phyloP scores from a whole-genome alignment of 2,329 filamentous ascomycete species.

The Anthostomella pinea region DNA sequence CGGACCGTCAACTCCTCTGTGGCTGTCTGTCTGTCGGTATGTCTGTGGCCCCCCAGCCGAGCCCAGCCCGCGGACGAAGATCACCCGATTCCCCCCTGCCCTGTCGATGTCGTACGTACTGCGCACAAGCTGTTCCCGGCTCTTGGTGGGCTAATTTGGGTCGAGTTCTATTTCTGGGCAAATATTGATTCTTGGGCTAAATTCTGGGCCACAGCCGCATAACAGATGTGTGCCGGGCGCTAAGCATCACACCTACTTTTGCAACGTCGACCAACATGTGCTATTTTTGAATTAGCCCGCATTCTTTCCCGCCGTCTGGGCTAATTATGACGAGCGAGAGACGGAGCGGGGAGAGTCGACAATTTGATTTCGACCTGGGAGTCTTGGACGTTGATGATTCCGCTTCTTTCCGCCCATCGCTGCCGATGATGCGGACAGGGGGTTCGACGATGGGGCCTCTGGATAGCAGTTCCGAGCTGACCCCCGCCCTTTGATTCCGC shows the following conservation, averaged over 20 bases:
- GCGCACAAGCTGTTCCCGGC: background rate
- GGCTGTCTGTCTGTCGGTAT: too few relatives aligned
- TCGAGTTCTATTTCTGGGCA: constrained; percentile 21
- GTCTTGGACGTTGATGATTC: too few relatives aligned
- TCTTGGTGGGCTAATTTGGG: constrained; percentile 12
- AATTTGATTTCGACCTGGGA: too few relatives aligned
- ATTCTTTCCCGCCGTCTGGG: constrained; percentile 8
- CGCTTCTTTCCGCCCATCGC: too few relatives aligned
- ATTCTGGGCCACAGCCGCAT: constrained; percentile 10
- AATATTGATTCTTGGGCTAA: constrained; percentile 25
- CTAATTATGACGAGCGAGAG: constrained; percentile 28
- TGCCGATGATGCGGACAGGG: too few relatives aligned
- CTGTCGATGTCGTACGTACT: background rate
- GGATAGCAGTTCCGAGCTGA: too few relatives aligned
- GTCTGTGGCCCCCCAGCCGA: too few relatives aligned
- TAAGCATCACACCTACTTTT: constrained; percentile 24
- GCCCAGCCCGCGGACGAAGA: constrained; percentile 7
- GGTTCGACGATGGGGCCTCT: too few relatives aligned
- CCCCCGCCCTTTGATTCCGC: too few relatives aligned
- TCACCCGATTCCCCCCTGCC: constrained; percentile 14
- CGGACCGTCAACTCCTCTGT: too few relatives aligned
- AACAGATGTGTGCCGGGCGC: constrained; percentile 25
- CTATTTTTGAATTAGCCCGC: constrained; percentile 34
- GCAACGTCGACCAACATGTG: constrained; percentile 18
- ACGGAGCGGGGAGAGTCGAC: too few relatives aligned